phyloP scores from a whole-genome alignment of 148 eudicot species.

The Rhododendron simsii region DNA sequence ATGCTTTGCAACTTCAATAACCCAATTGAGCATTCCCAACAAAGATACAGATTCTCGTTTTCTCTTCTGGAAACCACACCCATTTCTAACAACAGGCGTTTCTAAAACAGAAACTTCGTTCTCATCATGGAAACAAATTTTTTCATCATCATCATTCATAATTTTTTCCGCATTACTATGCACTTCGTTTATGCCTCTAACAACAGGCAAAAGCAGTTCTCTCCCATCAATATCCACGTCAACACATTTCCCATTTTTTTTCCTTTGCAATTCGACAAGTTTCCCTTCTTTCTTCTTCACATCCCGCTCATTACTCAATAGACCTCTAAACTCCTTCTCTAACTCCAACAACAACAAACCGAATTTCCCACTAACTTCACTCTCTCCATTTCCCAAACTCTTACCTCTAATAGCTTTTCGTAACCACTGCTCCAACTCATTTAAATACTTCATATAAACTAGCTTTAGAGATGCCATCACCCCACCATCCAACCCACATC shows the following conservation, averaged over 20 bases:
- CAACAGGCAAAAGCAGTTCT: not conserved
- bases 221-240: slow-evolving; percentile 16
- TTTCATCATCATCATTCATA: slow-evolving; percentile 31
- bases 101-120: slow-evolving; percentile 9
- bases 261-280: slow-evolving; percentile 7
- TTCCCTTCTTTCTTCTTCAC: slow-evolving; percentile 15
- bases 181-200: slow-evolving; percentile 3
- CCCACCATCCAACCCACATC: slow-evolving; percentile 41
- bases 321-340: slow-evolving; percentile 37
- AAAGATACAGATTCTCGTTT: slow-evolving; percentile 36
- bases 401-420: slow-evolving; percentile 29
- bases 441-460: slow-evolving; percentile 60
- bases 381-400: slow-evolving; percentile 29
- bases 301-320: slow-evolving; percentile 11
- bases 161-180: slow-evolving; percentile 11
- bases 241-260: slow-evolving; percentile 19
- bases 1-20: slow-evolving; percentile 46
- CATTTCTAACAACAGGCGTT: slow-evolving; percentile 13
- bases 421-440: slow-evolving; percentile 67
- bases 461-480: slow-evolving; percentile 41
- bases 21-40: slow-evolving; percentile 60
- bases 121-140: slow-evolving; percentile 4
- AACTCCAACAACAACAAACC: slow-evolving; percentile 50
- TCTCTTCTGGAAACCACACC: slow-evolving; percentile 47
- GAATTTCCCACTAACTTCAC: slow-evolving; percentile 45